These are phyloP conservation scores for Plantago ovata DNA, from an alignment of 257 asterid genomes.

Conservation along the genomic window DNA sequence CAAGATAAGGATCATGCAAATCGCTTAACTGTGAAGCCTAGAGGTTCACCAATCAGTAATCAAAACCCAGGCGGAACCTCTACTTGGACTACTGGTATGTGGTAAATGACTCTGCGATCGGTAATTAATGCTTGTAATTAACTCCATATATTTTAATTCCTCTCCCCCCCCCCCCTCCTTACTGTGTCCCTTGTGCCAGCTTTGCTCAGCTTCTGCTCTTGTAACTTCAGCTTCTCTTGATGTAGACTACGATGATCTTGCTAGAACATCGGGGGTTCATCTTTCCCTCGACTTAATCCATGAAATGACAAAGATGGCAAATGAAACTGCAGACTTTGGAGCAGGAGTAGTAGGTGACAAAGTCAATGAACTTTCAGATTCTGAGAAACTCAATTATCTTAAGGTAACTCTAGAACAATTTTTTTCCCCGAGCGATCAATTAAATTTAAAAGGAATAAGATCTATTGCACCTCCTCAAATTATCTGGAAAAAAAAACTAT, in stretches of 20 bases:
- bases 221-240: slow-evolving; percentile 35
- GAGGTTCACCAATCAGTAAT: slow-evolving; percentile 22
- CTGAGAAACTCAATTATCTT: slow-evolving; percentile 32
- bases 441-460: background rate
- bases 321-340: slow-evolving; percentile 22
- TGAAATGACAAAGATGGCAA: slow-evolving; percentile 25
- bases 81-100: too few species aligned
- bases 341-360: slow-evolving; percentile 26
- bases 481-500: background rate
- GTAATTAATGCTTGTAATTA: background rate
- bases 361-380: slow-evolving; percentile 26
- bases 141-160: background rate
- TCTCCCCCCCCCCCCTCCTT: too few species aligned
- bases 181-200: background rate
- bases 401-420: slow-evolving; percentile 41
- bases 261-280: slow-evolving; percentile 16
- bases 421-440: background rate
- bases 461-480: background rate
- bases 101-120: too few species aligned
- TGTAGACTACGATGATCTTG: slow-evolving; percentile 33
- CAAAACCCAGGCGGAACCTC: slow-evolving; percentile 9
- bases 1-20: slow-evolving; percentile 21
- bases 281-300: slow-evolving; percentile 22
- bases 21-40: slow-evolving; percentile 11
- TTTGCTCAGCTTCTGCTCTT: slow-evolving; percentile 7